Conservation (phyloP, 1,139 yeast species). For the Saccharomycopsis hybrid region DNA sequence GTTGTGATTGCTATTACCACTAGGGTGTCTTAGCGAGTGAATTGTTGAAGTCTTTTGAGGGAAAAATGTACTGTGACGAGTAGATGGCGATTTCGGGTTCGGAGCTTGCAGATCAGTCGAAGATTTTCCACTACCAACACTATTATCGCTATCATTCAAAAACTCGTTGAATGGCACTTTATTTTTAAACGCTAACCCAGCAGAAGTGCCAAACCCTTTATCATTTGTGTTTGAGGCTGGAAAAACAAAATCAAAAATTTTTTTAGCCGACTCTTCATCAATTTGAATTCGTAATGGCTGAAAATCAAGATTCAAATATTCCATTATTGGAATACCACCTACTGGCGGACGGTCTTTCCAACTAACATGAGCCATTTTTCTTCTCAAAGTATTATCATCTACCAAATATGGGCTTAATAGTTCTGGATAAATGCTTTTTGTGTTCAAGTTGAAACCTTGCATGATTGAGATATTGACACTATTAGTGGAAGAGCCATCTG, state of each 20-base stretch:
- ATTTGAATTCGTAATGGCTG: conserved; percentile 50
- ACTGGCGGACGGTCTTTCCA: conserved; percentile 65
- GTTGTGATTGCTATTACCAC: conserved; percentile 31
- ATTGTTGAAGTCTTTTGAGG: neutral
- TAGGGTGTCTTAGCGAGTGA: conserved; percentile 25
- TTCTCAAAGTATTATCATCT: too few species aligned
- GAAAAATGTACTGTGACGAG: neutral
- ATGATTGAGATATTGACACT: conserved; percentile 53
- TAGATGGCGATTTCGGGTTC: too few species aligned
- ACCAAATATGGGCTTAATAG: conserved; percentile 57
- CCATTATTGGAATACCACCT: conserved; percentile 63
- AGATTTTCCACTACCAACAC: neutral
- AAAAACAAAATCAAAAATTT: conserved; percentile 49
- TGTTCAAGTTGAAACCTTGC: conserved; percentile 64
- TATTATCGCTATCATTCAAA: neutral
- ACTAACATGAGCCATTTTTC: conserved; percentile 35
- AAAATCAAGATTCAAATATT: conserved; percentile 44
- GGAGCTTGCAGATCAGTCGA: too few species aligned
- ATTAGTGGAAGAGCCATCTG: conserved; percentile 60
- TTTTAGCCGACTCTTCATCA: conserved; percentile 56
- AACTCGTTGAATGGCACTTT: too few species aligned
- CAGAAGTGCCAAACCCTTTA: neutral
- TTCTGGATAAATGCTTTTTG: conserved; percentile 62
- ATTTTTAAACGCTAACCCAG: too few species aligned
- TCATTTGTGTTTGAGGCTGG: conserved; percentile 26